phyloP scores from a whole-genome alignment of 2,329 filamentous ascomycete genomes.

The Beauveria caledonica region DNA sequence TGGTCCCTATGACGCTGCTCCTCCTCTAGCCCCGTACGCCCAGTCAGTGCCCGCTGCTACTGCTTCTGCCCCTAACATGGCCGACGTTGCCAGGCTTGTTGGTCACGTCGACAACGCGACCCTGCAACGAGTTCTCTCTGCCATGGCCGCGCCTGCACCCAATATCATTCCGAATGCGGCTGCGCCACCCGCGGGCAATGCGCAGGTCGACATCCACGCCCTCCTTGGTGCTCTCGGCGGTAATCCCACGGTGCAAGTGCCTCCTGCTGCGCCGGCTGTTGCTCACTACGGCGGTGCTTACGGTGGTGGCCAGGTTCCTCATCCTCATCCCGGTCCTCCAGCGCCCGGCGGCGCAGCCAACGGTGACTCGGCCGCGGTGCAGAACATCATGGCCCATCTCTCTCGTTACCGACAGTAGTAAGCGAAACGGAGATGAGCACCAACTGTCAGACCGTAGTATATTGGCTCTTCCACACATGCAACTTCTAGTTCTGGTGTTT shows the following conservation, averaged over 20 bases:
- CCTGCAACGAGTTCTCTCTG: slow-evolving; percentile 61
- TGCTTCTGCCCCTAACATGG: slow-evolving; percentile 24
- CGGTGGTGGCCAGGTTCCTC: slow-evolving; percentile 21
- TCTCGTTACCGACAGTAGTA: slow-evolving; percentile 53
- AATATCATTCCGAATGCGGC: slow-evolving; percentile 10
- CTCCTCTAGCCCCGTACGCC: slow-evolving; percentile 20
- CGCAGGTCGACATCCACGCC: slow-evolving; percentile 36
- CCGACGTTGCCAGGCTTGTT: slow-evolving; percentile 57
- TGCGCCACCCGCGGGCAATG: slow-evolving; percentile 20
- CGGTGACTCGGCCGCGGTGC: slow-evolving; percentile 42
- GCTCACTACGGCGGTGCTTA: slow-evolving; percentile 23
- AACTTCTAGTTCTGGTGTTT: not conserved
- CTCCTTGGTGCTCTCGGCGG: slow-evolving; percentile 34
- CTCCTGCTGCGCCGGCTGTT: slow-evolving; percentile 19
- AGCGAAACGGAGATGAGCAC: not conserved
- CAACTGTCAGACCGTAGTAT: not conserved
- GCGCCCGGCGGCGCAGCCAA: slow-evolving; percentile 14
- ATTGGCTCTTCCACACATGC: not conserved
- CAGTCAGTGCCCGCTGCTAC: slow-evolving; percentile 13
- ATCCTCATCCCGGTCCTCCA: not conserved
- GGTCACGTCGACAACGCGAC: slow-evolving; percentile 59
- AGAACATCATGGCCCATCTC: slow-evolving; percentile 68
- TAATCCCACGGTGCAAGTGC: slow-evolving; percentile 12
- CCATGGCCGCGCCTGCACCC: slow-evolving; percentile 33
- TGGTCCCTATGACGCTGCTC: slow-evolving; percentile 12